Conservation (phyloP, 192 early-diverging fungal species). For the Phycomyces nitens region DNA sequence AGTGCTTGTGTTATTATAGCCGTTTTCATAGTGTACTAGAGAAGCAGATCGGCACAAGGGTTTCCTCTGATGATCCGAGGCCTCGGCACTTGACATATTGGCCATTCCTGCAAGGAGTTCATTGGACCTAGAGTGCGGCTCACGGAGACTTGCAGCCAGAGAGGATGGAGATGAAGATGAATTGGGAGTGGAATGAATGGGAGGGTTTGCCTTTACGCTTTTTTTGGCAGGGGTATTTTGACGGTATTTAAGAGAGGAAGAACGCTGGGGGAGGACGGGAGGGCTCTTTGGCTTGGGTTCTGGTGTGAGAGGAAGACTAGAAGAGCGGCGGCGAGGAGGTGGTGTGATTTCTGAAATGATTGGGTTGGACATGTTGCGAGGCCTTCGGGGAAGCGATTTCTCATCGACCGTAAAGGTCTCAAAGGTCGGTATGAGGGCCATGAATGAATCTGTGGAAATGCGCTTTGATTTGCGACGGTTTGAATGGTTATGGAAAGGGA, state of each 20-base stretch:
- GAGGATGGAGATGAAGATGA: not conserved
- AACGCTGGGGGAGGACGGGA: slow-evolving; percentile 6
- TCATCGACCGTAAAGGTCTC: slow-evolving; percentile 9
- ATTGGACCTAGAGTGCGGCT: too few relatives aligned
- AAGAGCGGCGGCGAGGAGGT: not conserved
- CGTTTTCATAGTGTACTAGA: too few relatives aligned
- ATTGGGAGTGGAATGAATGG: not conserved
- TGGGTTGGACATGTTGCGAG: not conserved
- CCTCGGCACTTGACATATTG: too few relatives aligned
- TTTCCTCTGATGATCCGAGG: too few relatives aligned
- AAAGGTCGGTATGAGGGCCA: slow-evolving; percentile 13
- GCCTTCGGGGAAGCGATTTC: not conserved
- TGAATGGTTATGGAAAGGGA: slow-evolving; percentile 16
- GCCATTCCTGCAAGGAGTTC: too few relatives aligned
- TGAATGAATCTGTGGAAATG: slow-evolving; percentile 11
- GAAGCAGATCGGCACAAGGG: too few relatives aligned
- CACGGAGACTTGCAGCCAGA: too few relatives aligned
- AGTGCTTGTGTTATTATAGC: too few relatives aligned
- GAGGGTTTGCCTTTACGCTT: not conserved
- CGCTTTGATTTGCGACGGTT: too few relatives aligned
- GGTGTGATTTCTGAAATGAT: slow-evolving; percentile 2
- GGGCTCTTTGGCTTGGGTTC: not conserved
- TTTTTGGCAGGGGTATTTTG: not conserved
- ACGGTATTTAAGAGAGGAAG: slow-evolving; percentile 14
- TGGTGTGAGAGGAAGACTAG: slow-evolving; percentile 7